phyloP scores from a whole-genome alignment of 305 asterid species.

The Stenogyne calaminthoides region DNA sequence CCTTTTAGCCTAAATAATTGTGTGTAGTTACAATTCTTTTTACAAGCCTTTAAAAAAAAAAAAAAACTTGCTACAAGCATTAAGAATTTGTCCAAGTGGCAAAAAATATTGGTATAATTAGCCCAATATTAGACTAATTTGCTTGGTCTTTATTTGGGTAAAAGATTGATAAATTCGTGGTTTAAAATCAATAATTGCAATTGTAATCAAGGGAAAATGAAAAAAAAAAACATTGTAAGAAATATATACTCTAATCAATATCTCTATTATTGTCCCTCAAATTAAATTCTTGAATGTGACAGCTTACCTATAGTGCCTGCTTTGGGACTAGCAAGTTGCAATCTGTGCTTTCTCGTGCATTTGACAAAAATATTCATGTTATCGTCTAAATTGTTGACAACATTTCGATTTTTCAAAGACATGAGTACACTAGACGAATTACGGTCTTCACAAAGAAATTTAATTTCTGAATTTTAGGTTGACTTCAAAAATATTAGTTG shows the following conservation, averaged over 20 bases:
- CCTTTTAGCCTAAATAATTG: too few relatives aligned
- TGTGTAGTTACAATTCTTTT: too few relatives aligned
- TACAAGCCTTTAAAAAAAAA: too few relatives aligned
- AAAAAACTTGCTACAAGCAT: too few relatives aligned
- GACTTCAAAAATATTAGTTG: background rate
- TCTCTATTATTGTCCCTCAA: slow-evolving; percentile 10
- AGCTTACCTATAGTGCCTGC: slow-evolving; percentile 23
- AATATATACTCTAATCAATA: background rate
- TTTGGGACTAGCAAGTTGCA: slow-evolving; percentile 8
- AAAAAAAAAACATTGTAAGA: background rate
- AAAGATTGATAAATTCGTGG: background rate
- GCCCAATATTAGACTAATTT: too few relatives aligned
- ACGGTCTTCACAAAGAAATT: background rate
- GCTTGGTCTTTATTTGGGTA: background rate
- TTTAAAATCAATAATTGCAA: background rate
- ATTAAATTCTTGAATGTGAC: slow-evolving; percentile 27
- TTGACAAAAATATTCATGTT: slow-evolving; percentile 8
- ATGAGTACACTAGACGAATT: background rate
- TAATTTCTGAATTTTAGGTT: background rate
- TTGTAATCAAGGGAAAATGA: background rate
- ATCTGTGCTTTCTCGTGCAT: slow-evolving; percentile 36
- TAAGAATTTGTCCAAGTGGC: too few relatives aligned
- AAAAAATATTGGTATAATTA: too few relatives aligned
- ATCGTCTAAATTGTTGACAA: slow-evolving; percentile 23
- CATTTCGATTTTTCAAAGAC: slow-evolving; percentile 8